Evolutionary conservation across 345 rosid species (phyloP), one percentile per base, ranked within the genome.

Genomic region (Citrus hindsii): DNA sequence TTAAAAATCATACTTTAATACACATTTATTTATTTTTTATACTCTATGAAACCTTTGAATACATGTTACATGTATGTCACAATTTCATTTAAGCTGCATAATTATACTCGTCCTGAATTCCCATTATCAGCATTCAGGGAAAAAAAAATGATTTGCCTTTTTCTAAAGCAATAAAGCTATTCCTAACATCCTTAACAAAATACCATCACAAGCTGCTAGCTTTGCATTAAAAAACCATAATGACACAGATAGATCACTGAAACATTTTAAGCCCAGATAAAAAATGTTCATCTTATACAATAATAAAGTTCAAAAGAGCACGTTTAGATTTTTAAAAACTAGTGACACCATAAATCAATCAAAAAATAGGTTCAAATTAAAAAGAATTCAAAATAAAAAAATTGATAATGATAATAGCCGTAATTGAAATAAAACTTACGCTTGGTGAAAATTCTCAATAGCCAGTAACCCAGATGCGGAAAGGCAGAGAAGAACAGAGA

Each of bases 391-490:
- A 22, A 27, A 7, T 59, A 24, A n/a, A 73, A 51, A 28, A 2
- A 3, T 18, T 10, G 14, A 48, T 55, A 60, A 38, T 21, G 12
- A 66, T 22, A 22, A 60, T 37, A 58, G 37, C 14, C 40, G 40
- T 10, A 65, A 59, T n/a, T 4, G 25, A 37, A 74, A 37, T 67
- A 55, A 64, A 64, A 90, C 97, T 90, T 87, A 94, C 98, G 99
- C 91, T 72, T 87, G 97, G 81, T 84, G 92, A 80, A 90, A 84
- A 76, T 83, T 78, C 59, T 89, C 93, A 69, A 90, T 84, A 40
- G 94, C 78, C 79, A 86, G 74, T 71, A 92, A 89, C 74, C 87
- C 87, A 73, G 88, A 84, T 65, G 85, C 82, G 75, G 87, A 80
- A 79, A 90, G 69, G 61, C 83, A 85, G 27, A 91, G 82, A 67